These are phyloP conservation scores for Penicillium daleae DNA, from an alignment of 495 filamentous ascomycete species.

Conservation along the genomic window DNA sequence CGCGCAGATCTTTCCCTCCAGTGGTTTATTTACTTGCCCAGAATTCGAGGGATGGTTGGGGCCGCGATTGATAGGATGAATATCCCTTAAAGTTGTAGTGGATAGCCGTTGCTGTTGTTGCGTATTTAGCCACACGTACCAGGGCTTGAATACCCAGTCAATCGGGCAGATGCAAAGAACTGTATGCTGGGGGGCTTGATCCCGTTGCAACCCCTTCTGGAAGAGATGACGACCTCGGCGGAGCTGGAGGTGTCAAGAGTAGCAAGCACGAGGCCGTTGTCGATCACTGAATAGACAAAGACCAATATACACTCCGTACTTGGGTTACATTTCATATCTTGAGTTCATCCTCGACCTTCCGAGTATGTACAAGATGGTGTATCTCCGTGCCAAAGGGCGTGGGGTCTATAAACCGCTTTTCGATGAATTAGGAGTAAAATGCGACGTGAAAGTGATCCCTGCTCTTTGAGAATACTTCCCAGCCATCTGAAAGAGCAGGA, in stretches of 20 bases:
- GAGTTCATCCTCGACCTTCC: not conserved
- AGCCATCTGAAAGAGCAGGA: not conserved
- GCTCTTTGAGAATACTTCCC: not conserved
- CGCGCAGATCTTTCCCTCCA: slow-evolving; percentile 5
- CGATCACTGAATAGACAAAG: not conserved
- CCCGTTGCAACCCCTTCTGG: not conserved
- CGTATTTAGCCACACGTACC: not conserved
- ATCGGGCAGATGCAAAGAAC: not conserved
- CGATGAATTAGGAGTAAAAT: no score
- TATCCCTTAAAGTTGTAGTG: not conserved
- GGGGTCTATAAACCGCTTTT: no score
- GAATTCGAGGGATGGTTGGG: not conserved
- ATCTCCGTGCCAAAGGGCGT: not conserved
- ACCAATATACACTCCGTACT: not conserved
- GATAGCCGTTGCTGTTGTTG: not conserved
- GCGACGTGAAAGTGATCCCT: no score
- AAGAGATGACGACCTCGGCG: not conserved
- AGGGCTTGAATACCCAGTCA: not conserved
- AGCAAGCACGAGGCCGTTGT: not conserved
- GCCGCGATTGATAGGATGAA: not conserved
- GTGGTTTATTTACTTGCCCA: not conserved
- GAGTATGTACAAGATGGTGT: not conserved
- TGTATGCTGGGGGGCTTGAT: not conserved
- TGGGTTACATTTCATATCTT: not conserved
- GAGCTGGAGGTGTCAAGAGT: not conserved